Base-by-base conservation (phyloP, 1,284 basidiomycete genomes). In the Fomes fomentarius region DNA sequence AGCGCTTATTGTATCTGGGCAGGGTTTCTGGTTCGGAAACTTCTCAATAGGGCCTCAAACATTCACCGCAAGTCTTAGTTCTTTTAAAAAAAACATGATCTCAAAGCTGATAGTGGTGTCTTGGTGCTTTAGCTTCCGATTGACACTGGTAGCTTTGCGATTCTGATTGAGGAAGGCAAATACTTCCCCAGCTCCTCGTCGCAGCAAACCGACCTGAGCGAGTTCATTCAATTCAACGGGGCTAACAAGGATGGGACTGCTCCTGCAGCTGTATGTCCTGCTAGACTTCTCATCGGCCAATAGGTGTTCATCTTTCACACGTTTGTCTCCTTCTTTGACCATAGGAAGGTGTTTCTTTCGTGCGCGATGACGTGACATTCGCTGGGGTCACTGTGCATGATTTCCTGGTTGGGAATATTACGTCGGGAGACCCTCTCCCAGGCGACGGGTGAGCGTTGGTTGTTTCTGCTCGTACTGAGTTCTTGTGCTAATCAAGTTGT, bases 161-260 rank as follows among this genome's bases (percentile, higher is more conserved):
- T 52, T 17, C 35, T 56, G 7, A 41, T 56, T 24, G 47, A 56
- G 42, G 3, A 56, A 25, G 54, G 54, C 10, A 38, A 52, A 15
- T 56, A 56, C 19, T 14, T 48, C 17, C 54, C 54, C 4, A 51
- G 42, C 26, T 9, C 50, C 5, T 25, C 50, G 15, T 45, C 54
- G 11, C 34, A 52, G 35, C 54, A 37, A 37, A 56, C 54, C 11
- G 45, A 56, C 37, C 28, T 52, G 35, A 52, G 54, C 50, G 50
- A 56, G 25, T 52, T 44, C 46, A 56, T 52, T 19, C 54, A 56
- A 33, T 56, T 56, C 42, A 45, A 45, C 12, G 54, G 54, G 8
- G 54, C 54, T 10, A 52, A 46, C 46, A 7, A 52, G 25, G 54
- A 56, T 24, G 46, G 54, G 22, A 41, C 26, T 24, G 49, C 30